Conservation (phyloP, 2,329 filamentous ascomycete genomes). For the Verticillium nonalfalfae region DNA sequence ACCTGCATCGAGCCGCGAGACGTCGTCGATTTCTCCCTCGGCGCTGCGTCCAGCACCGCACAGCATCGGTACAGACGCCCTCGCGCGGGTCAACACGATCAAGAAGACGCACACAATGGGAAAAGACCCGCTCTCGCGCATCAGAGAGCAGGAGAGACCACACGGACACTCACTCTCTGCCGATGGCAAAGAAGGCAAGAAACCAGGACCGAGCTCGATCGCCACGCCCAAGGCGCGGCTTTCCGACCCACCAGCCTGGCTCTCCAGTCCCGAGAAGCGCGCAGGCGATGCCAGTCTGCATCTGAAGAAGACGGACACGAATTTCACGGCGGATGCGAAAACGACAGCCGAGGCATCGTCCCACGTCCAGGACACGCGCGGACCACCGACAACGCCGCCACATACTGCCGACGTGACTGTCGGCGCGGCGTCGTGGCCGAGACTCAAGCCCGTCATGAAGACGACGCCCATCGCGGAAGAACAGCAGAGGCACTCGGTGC, state of each 20-base stretch:
- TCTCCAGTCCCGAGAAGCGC: not conserved
- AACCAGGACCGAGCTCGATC: not conserved
- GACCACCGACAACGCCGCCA: not conserved
- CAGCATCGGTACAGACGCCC: not conserved
- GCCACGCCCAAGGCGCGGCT: not conserved
- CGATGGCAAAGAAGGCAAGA: not conserved
- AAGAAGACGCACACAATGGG: not conserved
- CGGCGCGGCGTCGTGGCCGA: not conserved
- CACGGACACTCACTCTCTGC: not conserved
- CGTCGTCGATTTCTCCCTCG: not conserved
- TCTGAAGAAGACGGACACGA: not conserved
- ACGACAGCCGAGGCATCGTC: not conserved
- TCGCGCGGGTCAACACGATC: not conserved
- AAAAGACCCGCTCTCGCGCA: not conserved
- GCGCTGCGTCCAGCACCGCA: not conserved
- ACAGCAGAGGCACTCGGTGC: not conserved
- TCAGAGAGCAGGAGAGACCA: not conserved
- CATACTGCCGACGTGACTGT: not conserved
- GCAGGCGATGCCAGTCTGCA: not conserved
- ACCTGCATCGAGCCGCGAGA: not conserved
- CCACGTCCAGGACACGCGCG: not conserved
- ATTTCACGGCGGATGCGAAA: not conserved
- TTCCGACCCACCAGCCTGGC: not conserved
- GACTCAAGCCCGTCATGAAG: not conserved
- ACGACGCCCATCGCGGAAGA: not conserved